Conservation (phyloP, 2,329 filamentous ascomycete species). For the Stagonosporopsis vannaccii region DNA sequence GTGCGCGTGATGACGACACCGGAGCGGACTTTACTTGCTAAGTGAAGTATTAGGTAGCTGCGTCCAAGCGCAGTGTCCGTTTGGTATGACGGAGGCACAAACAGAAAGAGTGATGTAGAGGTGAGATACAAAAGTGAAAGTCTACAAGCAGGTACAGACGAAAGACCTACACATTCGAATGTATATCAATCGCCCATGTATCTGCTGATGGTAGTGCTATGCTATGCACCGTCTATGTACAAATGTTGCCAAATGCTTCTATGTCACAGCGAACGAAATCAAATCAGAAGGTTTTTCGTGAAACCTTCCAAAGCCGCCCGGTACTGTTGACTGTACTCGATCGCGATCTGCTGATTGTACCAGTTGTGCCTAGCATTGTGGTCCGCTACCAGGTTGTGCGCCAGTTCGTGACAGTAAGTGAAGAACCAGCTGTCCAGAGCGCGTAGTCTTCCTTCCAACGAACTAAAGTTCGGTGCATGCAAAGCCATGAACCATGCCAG, state of each 20-base stretch:
- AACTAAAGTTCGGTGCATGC: conserved; percentile 57
- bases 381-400: conserved; percentile 84
- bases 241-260: not conserved
- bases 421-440: conserved; percentile 86
- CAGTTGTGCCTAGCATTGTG: conserved; percentile 61
- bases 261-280: not conserved
- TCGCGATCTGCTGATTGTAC: conserved; percentile 50
- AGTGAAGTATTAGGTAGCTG: not conserved
- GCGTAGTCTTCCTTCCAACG: conserved; percentile 48
- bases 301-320: conserved; percentile 36
- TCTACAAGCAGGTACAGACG: not conserved
- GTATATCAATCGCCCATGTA: not conserved
- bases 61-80: not conserved
- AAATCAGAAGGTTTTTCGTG: conserved; percentile 29
- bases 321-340: conserved; percentile 45
- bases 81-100: not conserved
- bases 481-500: conserved; percentile 84
- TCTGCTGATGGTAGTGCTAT: not conserved
- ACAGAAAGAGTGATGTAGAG: not conserved
- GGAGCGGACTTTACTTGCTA: not conserved
- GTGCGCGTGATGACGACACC: not conserved
- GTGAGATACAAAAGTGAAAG: not conserved
- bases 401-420: conserved; percentile 92
- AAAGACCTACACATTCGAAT: not conserved
- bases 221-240: not conserved